Evolutionary conservation across 2,329 filamentous ascomycete genomes (phyloP).

Genomic region (Neoarthrinium moseri): DNA sequence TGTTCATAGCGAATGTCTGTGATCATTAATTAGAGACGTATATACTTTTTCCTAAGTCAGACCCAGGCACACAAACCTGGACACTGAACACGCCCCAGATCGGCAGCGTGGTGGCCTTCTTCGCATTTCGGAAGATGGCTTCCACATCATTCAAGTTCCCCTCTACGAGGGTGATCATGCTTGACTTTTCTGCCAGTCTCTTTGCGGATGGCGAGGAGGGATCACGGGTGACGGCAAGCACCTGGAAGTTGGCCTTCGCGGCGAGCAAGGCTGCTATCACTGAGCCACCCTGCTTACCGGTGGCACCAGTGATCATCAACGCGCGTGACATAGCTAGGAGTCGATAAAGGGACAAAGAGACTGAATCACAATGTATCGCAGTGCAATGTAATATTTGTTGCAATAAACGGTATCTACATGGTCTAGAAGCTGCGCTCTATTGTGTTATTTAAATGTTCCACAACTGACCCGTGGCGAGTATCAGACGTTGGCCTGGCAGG

Average conservation of each 20-base stretch:
- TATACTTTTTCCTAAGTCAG: too few relatives aligned
- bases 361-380: too few relatives aligned
- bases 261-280: conserved; percentile 3
- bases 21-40: background rate
- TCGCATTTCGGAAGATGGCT: conserved; percentile 4
- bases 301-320: conserved; percentile 8
- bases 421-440: too few relatives aligned
- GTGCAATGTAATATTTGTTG: too few relatives aligned
- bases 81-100: conserved; percentile 12
- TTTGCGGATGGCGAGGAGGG: background rate
- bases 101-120: background rate
- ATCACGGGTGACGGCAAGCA: conserved; percentile 8
- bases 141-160: conserved; percentile 5
- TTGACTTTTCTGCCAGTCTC: background rate
- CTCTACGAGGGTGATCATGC: conserved; percentile 1
- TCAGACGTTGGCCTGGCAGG: too few relatives aligned
- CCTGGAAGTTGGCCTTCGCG: background rate
- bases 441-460: too few relatives aligned
- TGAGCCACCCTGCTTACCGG: conserved; percentile 10
- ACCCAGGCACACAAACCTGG: conserved; percentile 1
- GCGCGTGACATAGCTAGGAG: background rate
- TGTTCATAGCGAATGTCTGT: background rate
- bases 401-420: too few relatives aligned
- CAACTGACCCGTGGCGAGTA: too few relatives aligned
- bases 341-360: background rate